Evolutionary conservation across 306 rosid genomes (phyloP).

Genomic region (Citrullus mucosospermus): DNA sequence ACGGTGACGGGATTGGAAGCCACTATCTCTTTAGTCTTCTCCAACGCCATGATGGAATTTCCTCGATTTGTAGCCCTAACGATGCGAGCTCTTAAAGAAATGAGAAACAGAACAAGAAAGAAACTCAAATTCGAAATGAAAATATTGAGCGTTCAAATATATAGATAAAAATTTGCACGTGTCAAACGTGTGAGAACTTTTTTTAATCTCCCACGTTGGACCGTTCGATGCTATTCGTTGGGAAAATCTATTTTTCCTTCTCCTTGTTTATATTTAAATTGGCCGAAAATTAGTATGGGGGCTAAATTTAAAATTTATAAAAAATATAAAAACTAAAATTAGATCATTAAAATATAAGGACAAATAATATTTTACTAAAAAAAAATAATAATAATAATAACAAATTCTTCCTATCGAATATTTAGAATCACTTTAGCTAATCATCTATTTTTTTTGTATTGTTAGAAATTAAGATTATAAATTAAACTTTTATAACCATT

Average conservation of each 20-base stretch:
- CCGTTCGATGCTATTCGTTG: background rate
- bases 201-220: background rate
- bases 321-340: too few species aligned
- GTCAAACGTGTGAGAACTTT: background rate
- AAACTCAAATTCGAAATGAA: background rate
- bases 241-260: background rate
- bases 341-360: too few species aligned
- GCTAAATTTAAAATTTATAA: too few species aligned
- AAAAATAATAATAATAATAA: too few species aligned
- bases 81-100: background rate
- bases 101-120: background rate
- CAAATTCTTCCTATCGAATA: too few species aligned
- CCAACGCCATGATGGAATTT: slow-evolving; percentile 37
- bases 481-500: too few species aligned
- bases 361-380: too few species aligned
- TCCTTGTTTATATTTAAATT: too few species aligned
- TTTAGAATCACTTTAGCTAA: too few species aligned
- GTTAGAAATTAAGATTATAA: too few species aligned
- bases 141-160: background rate
- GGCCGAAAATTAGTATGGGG: too few species aligned
- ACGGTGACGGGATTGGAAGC: slow-evolving; percentile 56
- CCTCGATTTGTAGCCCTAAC: background rate
- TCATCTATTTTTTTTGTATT: too few species aligned
- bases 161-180: background rate
- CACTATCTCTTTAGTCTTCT: slow-evolving; percentile 75